Evolutionary conservation across 164 flowering plant genomes (phyloP).

Genomic region (Vitis vinifera): ASM3070453v1 NC_081821.1:6150501-6151000

Average conservation of each 20-base stretch:
- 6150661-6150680: slow-evolving; percentile 21
- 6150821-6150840: background rate
- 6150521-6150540: background rate
- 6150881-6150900: slow-evolving; percentile 6
- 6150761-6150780: too few relatives aligned
- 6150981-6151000: slow-evolving; percentile 61
- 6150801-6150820: background rate
- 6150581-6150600: too few relatives aligned
- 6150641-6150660: slow-evolving; percentile 16
- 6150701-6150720: background rate
- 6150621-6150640: background rate
- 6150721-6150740: too few relatives aligned
- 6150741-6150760: too few relatives aligned
- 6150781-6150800: background rate
- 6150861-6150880: background rate
- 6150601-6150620: background rate
- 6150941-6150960: slow-evolving; percentile 39
- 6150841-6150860: too few relatives aligned
- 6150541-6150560: background rate
- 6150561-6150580: background rate
- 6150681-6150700: slow-evolving; percentile 4
- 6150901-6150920: slow-evolving; percentile 21
- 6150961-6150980: slow-evolving; percentile 54
- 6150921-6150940: slow-evolving; percentile 15
- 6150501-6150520: slow-evolving; percentile 26